phyloP scores from a whole-genome alignment of 805 yeast genomes.

The Myxozyma sirexii region DNA sequence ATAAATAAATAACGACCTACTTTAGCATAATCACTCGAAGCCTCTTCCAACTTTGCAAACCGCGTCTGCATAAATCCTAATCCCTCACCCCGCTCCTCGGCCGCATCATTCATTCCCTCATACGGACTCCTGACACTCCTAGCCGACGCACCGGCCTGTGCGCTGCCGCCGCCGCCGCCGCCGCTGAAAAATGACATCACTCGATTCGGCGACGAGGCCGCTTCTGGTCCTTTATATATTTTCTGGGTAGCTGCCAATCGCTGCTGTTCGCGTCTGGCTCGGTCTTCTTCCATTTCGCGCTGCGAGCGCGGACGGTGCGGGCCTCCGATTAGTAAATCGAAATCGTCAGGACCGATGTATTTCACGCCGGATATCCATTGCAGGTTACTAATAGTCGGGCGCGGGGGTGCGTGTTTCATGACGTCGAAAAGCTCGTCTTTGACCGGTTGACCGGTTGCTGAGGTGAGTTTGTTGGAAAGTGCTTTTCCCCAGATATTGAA shows the following conservation, averaged over 20 bases:
- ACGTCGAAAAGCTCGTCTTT: constrained; percentile 71
- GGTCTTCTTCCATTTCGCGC: constrained; percentile 41
- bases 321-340: constrained; percentile 71
- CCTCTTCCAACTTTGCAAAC: constrained; percentile 29
- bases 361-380: constrained; percentile 86
- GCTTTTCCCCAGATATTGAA: constrained; percentile 55
- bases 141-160: background rate
- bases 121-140: constrained; percentile 5
- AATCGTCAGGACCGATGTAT: constrained; percentile 60
- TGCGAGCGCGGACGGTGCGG: constrained; percentile 65
- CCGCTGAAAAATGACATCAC: background rate
- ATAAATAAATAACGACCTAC: constrained; percentile 1
- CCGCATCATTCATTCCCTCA: constrained; percentile 19
- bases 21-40: constrained; percentile 28
- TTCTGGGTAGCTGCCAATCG: constrained; percentile 25
- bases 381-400: constrained; percentile 78
- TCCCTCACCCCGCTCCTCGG: constrained; percentile 31
- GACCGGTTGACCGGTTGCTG: constrained; percentile 28
- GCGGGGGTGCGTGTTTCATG: constrained; percentile 65
- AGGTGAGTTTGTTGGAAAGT: background rate
- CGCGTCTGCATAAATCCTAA: constrained; percentile 27
- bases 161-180: background rate
- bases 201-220: constrained; percentile 4
- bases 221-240: background rate
- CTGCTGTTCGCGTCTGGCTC: constrained; percentile 35